Evolutionary conservation across 2,329 filamentous ascomycete species (phyloP), one percentile per base, ranked within the genome.

Genomic region (Elsinoe necatrix): DNA sequence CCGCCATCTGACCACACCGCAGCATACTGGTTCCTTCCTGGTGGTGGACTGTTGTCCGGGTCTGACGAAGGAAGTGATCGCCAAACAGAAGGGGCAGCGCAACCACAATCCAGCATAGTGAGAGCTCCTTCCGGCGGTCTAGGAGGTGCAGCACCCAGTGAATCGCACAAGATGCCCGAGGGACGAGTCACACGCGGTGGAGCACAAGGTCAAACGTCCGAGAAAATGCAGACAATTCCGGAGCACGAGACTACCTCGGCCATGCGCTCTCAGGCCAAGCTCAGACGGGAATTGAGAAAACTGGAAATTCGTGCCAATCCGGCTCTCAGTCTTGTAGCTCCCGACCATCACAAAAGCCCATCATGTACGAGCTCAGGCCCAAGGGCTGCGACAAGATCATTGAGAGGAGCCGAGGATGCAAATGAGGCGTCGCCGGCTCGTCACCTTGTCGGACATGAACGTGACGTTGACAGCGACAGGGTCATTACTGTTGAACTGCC

Each of bases 251-350:
- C 16, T 18, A 35, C 31, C 11, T 9, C 31, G 7, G 21, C 16
- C 21, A 11, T 9, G 16, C 52, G 37, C 12, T 31, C 35, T 2
- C 11, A 41, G 8, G 25, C 54, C 2, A 56, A 56, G 34, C 6
- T 56, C 9, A 21, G 29, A n/a, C 20, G 54, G n/a, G 54, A 56
- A 25, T 39, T 56, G 7, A 41, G 54, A 6, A 45, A 48, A 18
- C 14, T 56, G 21, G 29, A 56, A n/a, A 56, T 56, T 9, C 37
- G 29, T 37, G 54, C 54, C 39, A 56, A 56, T 16, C 54, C 54
- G 9, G 12, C 54, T 23, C 20, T 56, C n/a, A 42, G 16, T 8
- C 14, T 37, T 16, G n/a, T 8, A 41, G 20, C 21, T 20, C 8
- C 16, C 6, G 35, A 54, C 20, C 23, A 1, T 11, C 14, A 34